A percentile compares a stretch with the other conserved stretches of the same genome.
Conservation (phyloP, 306 rosid species). For the Lagenaria siceraria region DNA sequence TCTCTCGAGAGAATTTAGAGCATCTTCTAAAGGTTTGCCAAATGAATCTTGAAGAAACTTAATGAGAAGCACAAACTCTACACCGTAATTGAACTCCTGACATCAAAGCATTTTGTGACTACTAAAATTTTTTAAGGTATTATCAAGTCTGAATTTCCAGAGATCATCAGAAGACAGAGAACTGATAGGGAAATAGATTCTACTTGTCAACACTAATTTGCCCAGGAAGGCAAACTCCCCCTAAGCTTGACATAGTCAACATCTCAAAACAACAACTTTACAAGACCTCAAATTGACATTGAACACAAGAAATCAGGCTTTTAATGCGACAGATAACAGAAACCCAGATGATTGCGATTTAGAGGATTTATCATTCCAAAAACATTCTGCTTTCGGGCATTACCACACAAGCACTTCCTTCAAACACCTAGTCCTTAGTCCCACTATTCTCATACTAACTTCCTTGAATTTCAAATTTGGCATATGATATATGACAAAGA, state of each 20-base stretch:
- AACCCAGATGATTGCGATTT: not conserved
- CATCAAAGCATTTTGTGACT: slow-evolving; percentile 10
- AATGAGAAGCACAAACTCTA: slow-evolving; percentile 70
- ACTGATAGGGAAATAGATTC: not conserved
- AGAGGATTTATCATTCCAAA: not conserved
- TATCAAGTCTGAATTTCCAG: not conserved
- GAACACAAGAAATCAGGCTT: not conserved
- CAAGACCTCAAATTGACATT: not conserved
- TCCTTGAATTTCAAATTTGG: not conserved
- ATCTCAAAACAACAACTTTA: not conserved
- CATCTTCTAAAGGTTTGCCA: slow-evolving; percentile 29
- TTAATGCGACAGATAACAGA: not conserved
- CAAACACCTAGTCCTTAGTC: not conserved
- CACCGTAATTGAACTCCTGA: slow-evolving; percentile 78
- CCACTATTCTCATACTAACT: not conserved
- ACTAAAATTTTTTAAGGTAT: not conserved
- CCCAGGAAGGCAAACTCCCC: not conserved
- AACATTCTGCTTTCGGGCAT: not conserved
- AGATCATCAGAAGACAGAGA: not conserved
- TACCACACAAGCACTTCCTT: not conserved
- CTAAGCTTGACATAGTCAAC: not conserved
- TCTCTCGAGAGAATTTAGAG: slow-evolving; percentile 43
- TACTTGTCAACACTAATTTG: not conserved
- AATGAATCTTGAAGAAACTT: slow-evolving; percentile 38
- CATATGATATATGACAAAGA: not conserved